Evolutionary conservation across 352 stramenopile genomes (phyloP), one percentile per base, ranked within the genome.

Genomic region (Pythium dissimile): DNA sequence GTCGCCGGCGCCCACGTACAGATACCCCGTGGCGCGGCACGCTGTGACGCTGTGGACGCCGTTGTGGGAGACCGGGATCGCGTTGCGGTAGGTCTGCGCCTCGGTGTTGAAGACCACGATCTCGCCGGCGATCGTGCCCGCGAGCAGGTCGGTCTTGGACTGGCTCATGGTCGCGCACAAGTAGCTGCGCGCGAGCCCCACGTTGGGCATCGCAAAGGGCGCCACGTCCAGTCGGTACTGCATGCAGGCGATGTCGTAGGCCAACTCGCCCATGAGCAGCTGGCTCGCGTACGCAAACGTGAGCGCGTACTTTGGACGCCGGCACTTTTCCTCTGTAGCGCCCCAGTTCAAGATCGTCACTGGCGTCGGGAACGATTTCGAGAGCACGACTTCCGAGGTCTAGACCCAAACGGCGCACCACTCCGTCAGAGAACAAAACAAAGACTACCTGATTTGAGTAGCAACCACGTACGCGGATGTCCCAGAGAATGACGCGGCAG

Each of bases 21-120:
- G 64, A 30, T 74, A 81, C 1, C 74, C 73, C 0, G 77, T 85
- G 10, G 71, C 70, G 44, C 71, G 69, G 35, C 82, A 92, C 4
- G 84, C 71, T 18, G 67, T 76, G 28, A 94, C 60, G 32, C 81
- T 89, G 55, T 94, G 93, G 15, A 95, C 81, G 24, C 77, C 80
- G 54, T 86, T 89, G 47, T 68, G 68, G 4, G 75, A 84, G 11
- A 90, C 69, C 3, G 79, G 72, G 15, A 89, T 67, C 1, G 77
- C 67, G 47, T 81, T 84, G 27, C 80, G 77, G 50, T 89, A 92
- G 4, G 81, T 77, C 28, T 83, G 61, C 1, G 72, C 65, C 11
- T 86, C 83, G 8, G 80, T 72, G 49, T 85, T 90, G 57, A 96
- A 96, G 7, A 97, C 83, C 0, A 95, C 82, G 28, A 97, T 70